These are phyloP conservation scores for Pythium utonaiense DNA, from an alignment of 352 stramenopile species.

Conservation along the genomic window DNA sequence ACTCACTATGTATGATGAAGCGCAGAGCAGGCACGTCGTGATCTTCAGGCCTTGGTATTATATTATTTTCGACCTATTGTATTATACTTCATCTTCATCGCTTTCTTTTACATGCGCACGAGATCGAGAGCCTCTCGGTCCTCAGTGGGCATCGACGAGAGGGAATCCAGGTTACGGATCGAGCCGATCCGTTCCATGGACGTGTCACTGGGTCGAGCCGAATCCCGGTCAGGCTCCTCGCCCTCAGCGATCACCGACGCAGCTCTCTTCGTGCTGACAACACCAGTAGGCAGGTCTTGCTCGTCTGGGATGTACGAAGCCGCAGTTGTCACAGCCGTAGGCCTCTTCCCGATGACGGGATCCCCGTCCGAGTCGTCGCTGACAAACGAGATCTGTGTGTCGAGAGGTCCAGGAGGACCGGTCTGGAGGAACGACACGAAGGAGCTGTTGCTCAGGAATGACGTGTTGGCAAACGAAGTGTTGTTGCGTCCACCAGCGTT, in stretches of 20 bases:
- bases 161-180: constrained; percentile 41
- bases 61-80: neutral
- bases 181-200: constrained; percentile 15
- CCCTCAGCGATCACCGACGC: constrained; percentile 20
- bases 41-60: too few relatives aligned
- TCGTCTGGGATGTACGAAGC: constrained; percentile 13
- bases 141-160: constrained; percentile 33
- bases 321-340: neutral
- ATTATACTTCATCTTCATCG: neutral
- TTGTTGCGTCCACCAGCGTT: neutral
- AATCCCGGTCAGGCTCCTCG: constrained; percentile 9
- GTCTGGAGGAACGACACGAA: constrained; percentile 26
- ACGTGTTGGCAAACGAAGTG: constrained; percentile 19
- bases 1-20: constrained; percentile 49
- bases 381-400: constrained; percentile 14
- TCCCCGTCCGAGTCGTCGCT: constrained; percentile 17
- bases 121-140: constrained; percentile 29
- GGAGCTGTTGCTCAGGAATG: constrained; percentile 26
- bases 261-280: constrained; percentile 8
- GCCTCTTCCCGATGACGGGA: constrained; percentile 21
- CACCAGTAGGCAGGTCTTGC: neutral
- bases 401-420: neutral
- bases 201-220: neutral
- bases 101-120: constrained; percentile 34
- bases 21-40: neutral